phyloP scores from a whole-genome alignment of 2,329 filamentous ascomycete genomes.

The Aspergillus fructus region DNA sequence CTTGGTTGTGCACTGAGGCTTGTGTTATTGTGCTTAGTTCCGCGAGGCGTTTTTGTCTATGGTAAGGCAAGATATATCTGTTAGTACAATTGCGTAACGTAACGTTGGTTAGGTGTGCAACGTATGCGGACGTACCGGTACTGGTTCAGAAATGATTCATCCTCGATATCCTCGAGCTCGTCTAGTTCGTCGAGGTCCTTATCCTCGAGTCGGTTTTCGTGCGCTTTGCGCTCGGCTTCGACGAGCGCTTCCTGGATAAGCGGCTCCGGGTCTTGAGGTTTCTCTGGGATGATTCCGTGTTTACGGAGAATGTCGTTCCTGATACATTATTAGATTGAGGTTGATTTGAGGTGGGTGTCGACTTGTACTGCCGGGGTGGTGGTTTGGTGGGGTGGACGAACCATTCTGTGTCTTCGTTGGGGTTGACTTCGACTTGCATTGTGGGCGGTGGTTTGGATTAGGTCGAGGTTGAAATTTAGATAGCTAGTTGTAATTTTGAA shows the following conservation, averaged over 20 bases:
- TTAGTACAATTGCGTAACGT: not conserved
- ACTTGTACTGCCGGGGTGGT: not conserved
- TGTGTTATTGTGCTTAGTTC: slow-evolving; percentile 75
- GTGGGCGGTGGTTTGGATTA: slow-evolving; percentile 13
- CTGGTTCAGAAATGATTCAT: slow-evolving; percentile 83
- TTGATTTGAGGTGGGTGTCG: not conserved
- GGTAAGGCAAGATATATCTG: not conserved
- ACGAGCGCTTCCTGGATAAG: slow-evolving; percentile 92
- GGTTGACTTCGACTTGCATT: slow-evolving; percentile 81
- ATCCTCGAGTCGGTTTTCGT: slow-evolving; percentile 90
- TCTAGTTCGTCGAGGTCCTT: slow-evolving; percentile 93
- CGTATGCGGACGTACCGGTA: slow-evolving; percentile 66
- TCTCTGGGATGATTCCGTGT: slow-evolving; percentile 96
- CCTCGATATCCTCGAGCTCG: slow-evolving; percentile 91
- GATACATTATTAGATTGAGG: not conserved
- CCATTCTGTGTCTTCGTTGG: slow-evolving; percentile 98
- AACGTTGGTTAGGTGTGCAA: slow-evolving; percentile 76
- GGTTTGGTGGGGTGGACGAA: slow-evolving; percentile 34
- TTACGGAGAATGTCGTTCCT: slow-evolving; percentile 99
- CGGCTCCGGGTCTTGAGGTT: slow-evolving; percentile 89
- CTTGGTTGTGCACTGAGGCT: slow-evolving; percentile 79
- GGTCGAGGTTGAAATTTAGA: not conserved
- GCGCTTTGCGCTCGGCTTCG: slow-evolving; percentile 77
- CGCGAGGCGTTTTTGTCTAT: slow-evolving; percentile 73
- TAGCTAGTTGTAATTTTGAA: not conserved